Evolutionary conservation across 768 basidiomycete genomes (phyloP).

Genomic region (Termitomyces sp.): DNA sequence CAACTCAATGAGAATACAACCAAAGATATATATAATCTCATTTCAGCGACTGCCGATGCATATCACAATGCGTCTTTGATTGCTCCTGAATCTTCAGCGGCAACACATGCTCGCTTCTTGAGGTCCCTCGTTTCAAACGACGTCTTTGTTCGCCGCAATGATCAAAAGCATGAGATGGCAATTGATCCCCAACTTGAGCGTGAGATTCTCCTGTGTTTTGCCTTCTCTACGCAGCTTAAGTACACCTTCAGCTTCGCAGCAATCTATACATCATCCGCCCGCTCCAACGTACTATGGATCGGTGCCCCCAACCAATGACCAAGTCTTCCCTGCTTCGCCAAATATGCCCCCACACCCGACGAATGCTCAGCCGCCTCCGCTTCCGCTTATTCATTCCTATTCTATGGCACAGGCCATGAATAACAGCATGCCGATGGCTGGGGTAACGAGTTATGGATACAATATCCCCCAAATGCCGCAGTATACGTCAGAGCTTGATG

Average conservation of each 20-base stretch:
- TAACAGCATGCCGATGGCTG: constrained; percentile 7
- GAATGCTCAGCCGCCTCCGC: constrained; percentile 21
- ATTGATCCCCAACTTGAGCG: constrained; percentile 56
- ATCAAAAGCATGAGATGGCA: constrained; percentile 32
- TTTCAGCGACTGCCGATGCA: constrained; percentile 68
- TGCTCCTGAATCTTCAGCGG: constrained; percentile 58
- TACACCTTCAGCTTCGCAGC: constrained; percentile 17
- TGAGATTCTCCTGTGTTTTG: constrained; percentile 20
- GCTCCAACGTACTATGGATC: constrained; percentile 24
- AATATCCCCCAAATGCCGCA: constrained; percentile 32
- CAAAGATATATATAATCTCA: constrained; percentile 59
- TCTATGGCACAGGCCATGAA: not conserved
- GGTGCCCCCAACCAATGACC: not conserved
- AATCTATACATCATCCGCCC: constrained; percentile 11
- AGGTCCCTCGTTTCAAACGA: constrained; percentile 63
- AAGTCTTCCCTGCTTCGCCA: constrained; percentile 33
- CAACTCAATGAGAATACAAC: constrained; percentile 57
- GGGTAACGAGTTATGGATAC: constrained; percentile 21
- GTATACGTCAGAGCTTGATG: constrained; percentile 54
- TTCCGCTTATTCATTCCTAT: constrained; percentile 1
- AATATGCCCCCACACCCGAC: constrained; percentile 20
- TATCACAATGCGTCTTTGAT: constrained; percentile 67
- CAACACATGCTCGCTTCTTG: constrained; percentile 76
- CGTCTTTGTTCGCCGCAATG: constrained; percentile 43
- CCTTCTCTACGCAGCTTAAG: not conserved